Evolutionary conservation across 805 yeast genomes (phyloP), one percentile per base, ranked within the genome.

Genomic region (Maudiozyma barnettii): DNA sequence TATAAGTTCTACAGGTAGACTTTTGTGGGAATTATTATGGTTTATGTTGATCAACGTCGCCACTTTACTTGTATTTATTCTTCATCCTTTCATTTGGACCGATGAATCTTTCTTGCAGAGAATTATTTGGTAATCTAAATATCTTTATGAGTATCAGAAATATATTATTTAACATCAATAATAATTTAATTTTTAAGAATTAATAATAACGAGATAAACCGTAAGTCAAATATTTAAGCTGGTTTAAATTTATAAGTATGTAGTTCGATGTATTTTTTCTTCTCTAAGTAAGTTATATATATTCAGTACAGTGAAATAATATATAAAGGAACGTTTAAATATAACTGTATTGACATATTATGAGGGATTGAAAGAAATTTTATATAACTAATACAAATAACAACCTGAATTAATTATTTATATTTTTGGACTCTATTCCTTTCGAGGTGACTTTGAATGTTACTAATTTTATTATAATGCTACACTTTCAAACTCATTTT

Each of bases 101-200:
- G 71, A 75, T 47, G 84, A 85, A 55, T 71, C 75, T 0, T 66
- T 63, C 7, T 55, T 70, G 8, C 96, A 89, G 64, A 75, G 97
- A 56, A 86, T 93, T 50, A 89, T 91, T 56, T 93, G 98, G 99
- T 93, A 52, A 48, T 19, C 13, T 29, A 18, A 7, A 14, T 39
- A 33, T 9, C 30, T 26, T 26, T 26, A 26, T 26, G 10, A 6
- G 8, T 12, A 9, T 26, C 30, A 12, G 8, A 26, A 26, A 12
- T 31, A 12, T 31, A 10, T 31, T 31, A 14, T n/a, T n/a, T 33
- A 16, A n/a, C 7, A n/a, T 33, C 36, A n/a, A 33, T 33, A 14
- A 33, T 14, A 33, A 33, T 14, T 4, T 14, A n/a, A 10, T 29
- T 29, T 29, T 29, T 33, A 16, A 14, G 7, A 33, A 6, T 33